Base-by-base conservation (phyloP, 257 asterid genomes). In the Eustoma russellianum region DNA sequence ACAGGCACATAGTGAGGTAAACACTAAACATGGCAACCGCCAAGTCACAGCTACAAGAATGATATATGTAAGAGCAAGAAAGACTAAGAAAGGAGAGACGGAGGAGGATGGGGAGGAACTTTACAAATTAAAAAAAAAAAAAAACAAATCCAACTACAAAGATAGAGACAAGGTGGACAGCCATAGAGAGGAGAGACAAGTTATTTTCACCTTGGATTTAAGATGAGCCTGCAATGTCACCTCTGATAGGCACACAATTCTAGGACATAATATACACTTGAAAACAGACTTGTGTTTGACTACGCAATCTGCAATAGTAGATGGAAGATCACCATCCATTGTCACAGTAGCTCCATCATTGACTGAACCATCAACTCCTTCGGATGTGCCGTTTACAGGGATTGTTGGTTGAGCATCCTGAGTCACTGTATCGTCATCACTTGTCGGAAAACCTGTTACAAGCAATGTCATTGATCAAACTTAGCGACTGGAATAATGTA, bases 241-340 rank as follows among this genome's bases (percentile, higher is more conserved):
- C 70, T 72, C 81, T 9, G 96, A 74, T 80, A 91, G 71, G 76
- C 95, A 87, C 66, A 91, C 89, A 55, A 91, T 81, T 70, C 92
- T 77, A 15, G 96, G 98, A 75, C 98, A 92, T 24, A 85, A 63
- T 74, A 64, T 79, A 76, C 99, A 92, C 78, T 88, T 92, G 76
- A 75, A 92, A 74, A 88, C 95, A 55, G 97, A 88, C 75, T 92
- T 92, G 47, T 74, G 51, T 65, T 74, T 92, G 58, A 92, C 33
- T 53, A 82, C 78, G 66, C 72, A 81, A 48, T 76, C 83, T 15
- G 70, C 34, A 44, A 56, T 52, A 38, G 77, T 80, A 55, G 68
- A 55, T 10, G 56, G 64, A 46, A 50, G 35, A 13, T 46, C 72
- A 48, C 62, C 78, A 68, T 75, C 71, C 67, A 56, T 74, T 46